Percentiles rank a stretch among this genome's conserved stretches.
These are phyloP conservation scores for Fusarium citri DNA, from an alignment of 2,329 filamentous ascomycete species.

Conservation along the genomic window DNA sequence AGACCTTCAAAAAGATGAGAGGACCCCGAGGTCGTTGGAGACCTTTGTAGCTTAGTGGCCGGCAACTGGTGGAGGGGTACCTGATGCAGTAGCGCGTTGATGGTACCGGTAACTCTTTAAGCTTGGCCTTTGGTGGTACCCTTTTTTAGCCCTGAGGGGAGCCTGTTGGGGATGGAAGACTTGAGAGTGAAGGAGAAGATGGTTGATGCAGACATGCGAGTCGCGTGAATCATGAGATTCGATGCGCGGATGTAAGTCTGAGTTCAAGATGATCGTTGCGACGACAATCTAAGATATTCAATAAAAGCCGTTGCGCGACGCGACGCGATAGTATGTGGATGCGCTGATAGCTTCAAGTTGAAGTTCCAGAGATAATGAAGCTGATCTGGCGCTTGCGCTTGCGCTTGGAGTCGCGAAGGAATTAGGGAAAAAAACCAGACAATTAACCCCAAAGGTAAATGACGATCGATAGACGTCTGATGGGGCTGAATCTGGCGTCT, in stretches of 20 bases:
- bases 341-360: background rate
- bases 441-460: conserved; percentile 11
- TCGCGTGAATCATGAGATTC: conserved; percentile 22
- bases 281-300: background rate
- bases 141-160: conserved; percentile 36
- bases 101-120: conserved; percentile 26
- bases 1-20: conserved; percentile 15
- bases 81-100: conserved; percentile 34
- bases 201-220: conserved; percentile 27
- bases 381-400: conserved; percentile 24
- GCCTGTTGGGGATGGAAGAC: conserved; percentile 11
- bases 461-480: conserved; percentile 38
- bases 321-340: conserved; percentile 16
- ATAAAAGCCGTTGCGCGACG: conserved; percentile 31
- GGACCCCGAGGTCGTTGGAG: conserved; percentile 39
- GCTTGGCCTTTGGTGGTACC: conserved; percentile 25
- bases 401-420: conserved; percentile 11
- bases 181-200: conserved; percentile 12
- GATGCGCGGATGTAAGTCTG: background rate
- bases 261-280: conserved; percentile 20
- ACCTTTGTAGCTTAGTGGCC: conserved; percentile 38
- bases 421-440: conserved; percentile 1
- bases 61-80: conserved; percentile 33
- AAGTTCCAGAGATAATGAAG: background rate
- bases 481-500: conserved; percentile 50